These are phyloP conservation scores for Trichoderma breve DNA, from an alignment of 2,329 filamentous ascomycete genomes.

Conservation along the genomic window DNA sequence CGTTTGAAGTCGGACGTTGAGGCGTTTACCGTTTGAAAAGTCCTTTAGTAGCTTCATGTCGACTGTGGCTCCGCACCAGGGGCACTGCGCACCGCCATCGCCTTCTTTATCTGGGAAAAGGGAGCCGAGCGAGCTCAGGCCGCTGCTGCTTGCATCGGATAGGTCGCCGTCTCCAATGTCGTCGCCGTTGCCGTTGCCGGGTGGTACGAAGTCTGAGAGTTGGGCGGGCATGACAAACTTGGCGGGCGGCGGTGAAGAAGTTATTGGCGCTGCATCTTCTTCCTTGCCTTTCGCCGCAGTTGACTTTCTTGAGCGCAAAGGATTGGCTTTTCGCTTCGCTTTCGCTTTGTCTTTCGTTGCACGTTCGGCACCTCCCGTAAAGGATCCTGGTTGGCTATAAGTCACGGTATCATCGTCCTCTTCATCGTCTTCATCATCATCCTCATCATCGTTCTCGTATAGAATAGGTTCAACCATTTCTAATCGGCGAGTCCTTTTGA, in stretches of 20 bases:
- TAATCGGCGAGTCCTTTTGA: background rate
- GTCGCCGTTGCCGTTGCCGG: background rate
- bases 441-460: background rate
- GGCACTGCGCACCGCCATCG: slow-evolving; percentile 53
- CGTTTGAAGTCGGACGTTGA: slow-evolving; percentile 58
- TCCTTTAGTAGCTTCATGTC: slow-evolving; percentile 52
- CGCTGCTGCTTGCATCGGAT: background rate
- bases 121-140: background rate
- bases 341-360: background rate
- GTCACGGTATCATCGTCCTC: background rate
- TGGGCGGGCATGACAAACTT: slow-evolving; percentile 26
- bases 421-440: background rate
- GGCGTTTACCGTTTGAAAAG: slow-evolving; percentile 46
- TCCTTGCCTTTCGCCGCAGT: background rate
- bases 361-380: background rate
- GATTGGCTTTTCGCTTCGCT: background rate
- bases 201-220: slow-evolving; percentile 19
- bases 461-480: background rate
- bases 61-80: slow-evolving; percentile 64
- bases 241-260: slow-evolving; percentile 23
- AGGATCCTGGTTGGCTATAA: background rate
- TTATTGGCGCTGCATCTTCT: background rate
- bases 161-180: background rate
- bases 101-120: background rate
- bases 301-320: background rate